phyloP scores from a whole-genome alignment of 768 basidiomycete genomes.

The Cystobasidium ongulense region DNA sequence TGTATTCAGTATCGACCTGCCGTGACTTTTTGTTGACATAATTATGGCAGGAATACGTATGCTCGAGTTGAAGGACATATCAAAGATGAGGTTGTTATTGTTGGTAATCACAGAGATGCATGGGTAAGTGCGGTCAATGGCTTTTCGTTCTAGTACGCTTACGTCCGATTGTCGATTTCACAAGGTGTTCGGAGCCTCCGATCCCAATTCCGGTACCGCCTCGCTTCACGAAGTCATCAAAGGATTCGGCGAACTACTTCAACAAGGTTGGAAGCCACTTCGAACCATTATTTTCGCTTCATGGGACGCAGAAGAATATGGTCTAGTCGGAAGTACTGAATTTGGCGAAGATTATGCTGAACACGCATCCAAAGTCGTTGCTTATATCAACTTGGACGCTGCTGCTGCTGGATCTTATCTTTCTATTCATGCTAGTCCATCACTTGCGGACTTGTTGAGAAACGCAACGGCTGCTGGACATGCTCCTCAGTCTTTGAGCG shows the following conservation, averaged over 20 bases:
- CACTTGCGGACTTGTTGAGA: slow-evolving; percentile 67
- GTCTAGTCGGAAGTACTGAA: slow-evolving; percentile 74
- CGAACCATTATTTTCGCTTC: slow-evolving; percentile 64
- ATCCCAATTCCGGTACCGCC: slow-evolving; percentile 72
- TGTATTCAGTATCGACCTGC: not conserved
- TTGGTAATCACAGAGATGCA: slow-evolving; percentile 88
- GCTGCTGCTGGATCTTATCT: slow-evolving; percentile 56
- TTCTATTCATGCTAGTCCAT: slow-evolving; percentile 61
- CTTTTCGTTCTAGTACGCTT: no score
- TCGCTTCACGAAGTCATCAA: slow-evolving; percentile 68
- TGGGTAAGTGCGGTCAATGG: slow-evolving; percentile 37
- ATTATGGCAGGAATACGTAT: slow-evolving; percentile 58
- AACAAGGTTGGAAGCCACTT: slow-evolving; percentile 73
- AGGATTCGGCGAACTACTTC: slow-evolving; percentile 61
- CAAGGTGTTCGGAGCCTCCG: slow-evolving; percentile 58
- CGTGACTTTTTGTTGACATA: not conserved
- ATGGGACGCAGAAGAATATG: slow-evolving; percentile 60
- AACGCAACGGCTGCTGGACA: slow-evolving; percentile 63
- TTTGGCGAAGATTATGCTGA: slow-evolving; percentile 84
- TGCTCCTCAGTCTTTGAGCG: slow-evolving; percentile 51
- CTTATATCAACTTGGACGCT: slow-evolving; percentile 71
- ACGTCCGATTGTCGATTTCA: not conserved
- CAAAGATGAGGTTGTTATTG: slow-evolving; percentile 70
- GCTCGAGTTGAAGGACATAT: slow-evolving; percentile 73
- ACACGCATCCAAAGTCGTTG: slow-evolving; percentile 72